phyloP scores from a whole-genome alignment of 495 filamentous ascomycete genomes.

The Bacidia rubella region DNA sequence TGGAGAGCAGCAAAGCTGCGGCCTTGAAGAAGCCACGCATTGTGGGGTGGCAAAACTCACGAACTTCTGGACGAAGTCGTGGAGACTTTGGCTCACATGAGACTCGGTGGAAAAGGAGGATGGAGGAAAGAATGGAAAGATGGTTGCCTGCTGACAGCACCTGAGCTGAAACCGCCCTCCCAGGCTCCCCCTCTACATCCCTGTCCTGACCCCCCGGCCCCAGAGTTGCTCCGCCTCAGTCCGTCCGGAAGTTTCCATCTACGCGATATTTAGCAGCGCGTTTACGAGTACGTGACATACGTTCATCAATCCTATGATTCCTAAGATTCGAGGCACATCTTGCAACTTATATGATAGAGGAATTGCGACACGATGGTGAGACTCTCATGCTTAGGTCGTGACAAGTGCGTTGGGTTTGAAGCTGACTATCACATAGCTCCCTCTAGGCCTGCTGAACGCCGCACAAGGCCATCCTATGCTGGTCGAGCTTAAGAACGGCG shows the following conservation, averaged over 20 bases:
- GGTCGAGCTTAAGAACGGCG: conserved; percentile 97
- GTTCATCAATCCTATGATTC: not conserved
- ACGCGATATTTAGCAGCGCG: too few relatives aligned
- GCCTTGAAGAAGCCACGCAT: conserved; percentile 19
- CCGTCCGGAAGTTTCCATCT: not conserved
- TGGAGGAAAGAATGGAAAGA: conserved; percentile 3
- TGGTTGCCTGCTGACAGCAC: conserved; percentile 14
- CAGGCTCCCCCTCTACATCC: not conserved
- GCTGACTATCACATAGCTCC: conserved; percentile 42
- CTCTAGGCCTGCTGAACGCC: conserved; percentile 82
- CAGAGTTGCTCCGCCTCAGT: not conserved
- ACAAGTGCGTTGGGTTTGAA: too few relatives aligned
- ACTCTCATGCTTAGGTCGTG: too few relatives aligned
- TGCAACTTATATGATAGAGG: too few relatives aligned
- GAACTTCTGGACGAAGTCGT: conserved; percentile 12
- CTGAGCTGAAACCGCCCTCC: not conserved
- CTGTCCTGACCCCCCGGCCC: not conserved
- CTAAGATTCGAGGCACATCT: too few relatives aligned
- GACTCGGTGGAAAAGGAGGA: not conserved
- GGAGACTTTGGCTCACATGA: conserved; percentile 14
- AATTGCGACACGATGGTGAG: too few relatives aligned
- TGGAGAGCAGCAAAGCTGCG: conserved; percentile 17
- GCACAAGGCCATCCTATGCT: conserved; percentile 98
- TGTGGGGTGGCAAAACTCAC: conserved; percentile 7
- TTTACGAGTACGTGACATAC: not conserved